phyloP scores from a whole-genome alignment of 75 land plant genomes.

The Pinus tabuliformis region DNA sequence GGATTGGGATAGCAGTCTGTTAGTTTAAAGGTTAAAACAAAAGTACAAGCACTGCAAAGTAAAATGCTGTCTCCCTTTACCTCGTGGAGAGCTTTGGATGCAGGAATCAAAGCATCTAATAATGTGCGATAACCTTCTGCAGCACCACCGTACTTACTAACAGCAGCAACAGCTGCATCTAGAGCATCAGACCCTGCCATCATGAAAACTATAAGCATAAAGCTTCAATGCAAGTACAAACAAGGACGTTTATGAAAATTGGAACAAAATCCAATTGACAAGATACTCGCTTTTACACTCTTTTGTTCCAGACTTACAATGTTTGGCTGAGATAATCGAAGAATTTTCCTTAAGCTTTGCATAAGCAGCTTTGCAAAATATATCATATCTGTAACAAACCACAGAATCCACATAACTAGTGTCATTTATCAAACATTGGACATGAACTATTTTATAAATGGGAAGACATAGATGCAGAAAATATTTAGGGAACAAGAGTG shows the following conservation, averaged over 20 bases:
- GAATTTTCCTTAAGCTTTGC: slow-evolving; percentile 49
- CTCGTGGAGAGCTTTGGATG: slow-evolving; percentile 59
- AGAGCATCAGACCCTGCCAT: slow-evolving; percentile 78
- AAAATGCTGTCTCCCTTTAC: slow-evolving; percentile 21
- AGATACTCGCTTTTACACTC: no score
- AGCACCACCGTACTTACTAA: slow-evolving; percentile 95
- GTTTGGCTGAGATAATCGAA: slow-evolving; percentile 35
- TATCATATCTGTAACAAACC: slow-evolving; percentile 64
- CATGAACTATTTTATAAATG: background rate
- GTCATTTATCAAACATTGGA: background rate
- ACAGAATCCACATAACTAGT: background rate
- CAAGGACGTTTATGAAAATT: no score
- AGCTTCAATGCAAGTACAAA: background rate
- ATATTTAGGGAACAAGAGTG: background rate
- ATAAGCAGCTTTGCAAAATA: slow-evolving; percentile 88
- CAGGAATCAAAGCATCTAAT: slow-evolving; percentile 94
- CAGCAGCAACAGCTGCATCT: slow-evolving; percentile 82
- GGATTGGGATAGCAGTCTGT: background rate
- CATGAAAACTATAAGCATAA: background rate
- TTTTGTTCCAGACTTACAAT: slow-evolving; percentile 23
- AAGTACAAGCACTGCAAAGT: background rate
- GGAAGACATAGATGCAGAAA: background rate
- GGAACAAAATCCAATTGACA: no score
- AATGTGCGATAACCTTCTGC: slow-evolving; percentile 80
- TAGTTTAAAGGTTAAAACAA: background rate